Evolutionary conservation across 148 eudicot genomes (phyloP), one percentile per base, ranked within the genome.

Genomic region (Nepenthes mirabilis): DNA sequence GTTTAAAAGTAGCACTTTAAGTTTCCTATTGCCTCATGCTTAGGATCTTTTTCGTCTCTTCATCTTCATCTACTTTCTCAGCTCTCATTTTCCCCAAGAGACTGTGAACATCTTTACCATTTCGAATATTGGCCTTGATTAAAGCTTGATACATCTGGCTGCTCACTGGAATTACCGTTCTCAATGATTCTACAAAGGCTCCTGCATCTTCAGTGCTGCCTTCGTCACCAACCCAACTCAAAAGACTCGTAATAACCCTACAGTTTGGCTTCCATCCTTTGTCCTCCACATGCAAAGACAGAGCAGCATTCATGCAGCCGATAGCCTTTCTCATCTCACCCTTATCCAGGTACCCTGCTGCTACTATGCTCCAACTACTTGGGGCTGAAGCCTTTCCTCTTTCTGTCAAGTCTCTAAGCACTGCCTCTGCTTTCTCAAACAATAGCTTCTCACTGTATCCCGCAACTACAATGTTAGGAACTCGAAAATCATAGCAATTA

Each of bases 401-500:
- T 32, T 64, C 56, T 66, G 61, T 35, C 65, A 84, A 67, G 33
- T 69, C 57, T 55, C 72, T 63, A 58, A 93, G 90, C 65, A 93
- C 60, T 23, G 45, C 69, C 71, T 82, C 83, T 3, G 96, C 96
- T 66, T 86, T 82, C 64, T 79, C 91, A 56, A 77, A 65, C 32
- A 81, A 60, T 1, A 75, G 79, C 56, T 71, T 84, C 5, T 71
- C 77, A 36, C 76, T 50, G 67, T 79, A 79, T 7, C 77, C 89
- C 52, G 37, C 36, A 59, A 88, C 63, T 35, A 89, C 66, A 11
- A 64, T 52, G 34, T 72, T 60, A 57, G 87, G 89, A 52, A 93
- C 82, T 35, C 82, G 85, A 45, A 80, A 74, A 74, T 84, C 96
- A 60, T 80, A 79, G 68, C 73, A 72, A 73, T 93, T 89, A 45